These are phyloP conservation scores for Xanthoconium stramineum DNA, from an alignment of 768 basidiomycete species.

Conservation along the genomic window DNA sequence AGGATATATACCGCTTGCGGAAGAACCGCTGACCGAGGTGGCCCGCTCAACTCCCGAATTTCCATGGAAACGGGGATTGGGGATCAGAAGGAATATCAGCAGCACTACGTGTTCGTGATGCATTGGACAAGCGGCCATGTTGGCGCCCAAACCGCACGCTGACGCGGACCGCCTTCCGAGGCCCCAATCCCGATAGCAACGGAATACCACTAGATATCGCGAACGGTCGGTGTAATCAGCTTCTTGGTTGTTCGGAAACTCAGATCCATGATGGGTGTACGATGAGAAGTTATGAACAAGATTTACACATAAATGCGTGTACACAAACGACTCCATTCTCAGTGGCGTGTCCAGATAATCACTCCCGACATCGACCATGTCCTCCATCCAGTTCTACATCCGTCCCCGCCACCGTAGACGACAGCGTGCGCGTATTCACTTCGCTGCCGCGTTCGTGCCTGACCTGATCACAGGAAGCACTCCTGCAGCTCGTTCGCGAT, in stretches of 20 bases:
- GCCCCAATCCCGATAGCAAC: no score
- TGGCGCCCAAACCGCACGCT: no score
- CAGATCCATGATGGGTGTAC: constrained; percentile 61
- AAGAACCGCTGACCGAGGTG: not conserved
- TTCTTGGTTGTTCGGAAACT: no score
- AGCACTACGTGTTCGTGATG: not conserved
- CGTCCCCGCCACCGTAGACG: constrained; percentile 58
- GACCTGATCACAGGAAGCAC: constrained; percentile 43
- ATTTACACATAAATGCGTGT: constrained; percentile 30
- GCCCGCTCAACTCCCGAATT: not conserved
- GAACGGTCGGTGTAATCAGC: no score
- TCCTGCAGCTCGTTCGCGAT: constrained; percentile 67
- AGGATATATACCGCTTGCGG: not conserved
- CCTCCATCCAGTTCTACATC: constrained; percentile 42
- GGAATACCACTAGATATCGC: no score
- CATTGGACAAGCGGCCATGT: not conserved
- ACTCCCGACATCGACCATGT: constrained; percentile 12
- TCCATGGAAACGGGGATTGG: not conserved
- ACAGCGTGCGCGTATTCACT: constrained; percentile 50
- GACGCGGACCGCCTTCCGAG: no score
- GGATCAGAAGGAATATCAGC: not conserved
- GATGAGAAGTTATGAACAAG: constrained; percentile 36
- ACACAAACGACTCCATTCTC: constrained; percentile 17
- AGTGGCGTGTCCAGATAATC: constrained; percentile 16
- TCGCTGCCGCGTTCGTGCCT: constrained; percentile 1